phyloP scores from a whole-genome alignment of 768 basidiomycete genomes.

The Hydnomerulius pinastri region DNA sequence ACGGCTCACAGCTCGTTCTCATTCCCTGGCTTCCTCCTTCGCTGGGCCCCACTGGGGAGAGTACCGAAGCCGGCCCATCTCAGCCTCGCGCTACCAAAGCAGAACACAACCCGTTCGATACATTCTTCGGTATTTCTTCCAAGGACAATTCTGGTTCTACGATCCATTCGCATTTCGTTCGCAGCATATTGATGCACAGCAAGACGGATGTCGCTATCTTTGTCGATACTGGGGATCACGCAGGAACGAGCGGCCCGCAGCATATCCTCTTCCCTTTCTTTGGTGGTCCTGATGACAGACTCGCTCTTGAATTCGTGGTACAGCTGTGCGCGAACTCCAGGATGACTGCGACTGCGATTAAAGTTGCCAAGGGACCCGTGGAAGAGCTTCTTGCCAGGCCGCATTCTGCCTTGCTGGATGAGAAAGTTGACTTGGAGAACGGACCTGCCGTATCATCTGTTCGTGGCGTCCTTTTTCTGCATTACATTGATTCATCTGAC shows the following conservation, averaged over 20 bases:
- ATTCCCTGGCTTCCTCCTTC: conserved; percentile 76
- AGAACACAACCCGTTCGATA: conserved; percentile 71
- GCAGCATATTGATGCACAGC: conserved; percentile 74
- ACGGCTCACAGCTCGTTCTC: conserved; percentile 71
- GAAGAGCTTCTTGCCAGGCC: conserved; percentile 55
- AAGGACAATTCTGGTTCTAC: conserved; percentile 53
- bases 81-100: conserved; percentile 11
- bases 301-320: conserved; percentile 77
- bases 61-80: conserved; percentile 26
- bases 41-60: conserved; percentile 26
- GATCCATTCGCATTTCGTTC: conserved; percentile 81
- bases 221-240: conserved; percentile 62
- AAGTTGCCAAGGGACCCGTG: conserved; percentile 44
- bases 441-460: not conserved
- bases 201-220: conserved; percentile 82
- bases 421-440: conserved; percentile 40
- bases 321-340: conserved; percentile 69
- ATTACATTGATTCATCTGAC: conserved; percentile 3
- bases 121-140: conserved; percentile 62
- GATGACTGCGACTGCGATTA: conserved; percentile 73
- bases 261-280: conserved; percentile 89
- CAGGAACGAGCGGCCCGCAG: conserved; percentile 36
- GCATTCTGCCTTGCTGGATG: conserved; percentile 58
- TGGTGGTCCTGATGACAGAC: conserved; percentile 91
- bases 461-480: conserved; percentile 9